Percentiles rank a stretch among this genome's conserved stretches.
These are phyloP conservation scores for Claviceps pazoutovae DNA, from an alignment of 2,329 filamentous ascomycete species.

Conservation along the genomic window DNA sequence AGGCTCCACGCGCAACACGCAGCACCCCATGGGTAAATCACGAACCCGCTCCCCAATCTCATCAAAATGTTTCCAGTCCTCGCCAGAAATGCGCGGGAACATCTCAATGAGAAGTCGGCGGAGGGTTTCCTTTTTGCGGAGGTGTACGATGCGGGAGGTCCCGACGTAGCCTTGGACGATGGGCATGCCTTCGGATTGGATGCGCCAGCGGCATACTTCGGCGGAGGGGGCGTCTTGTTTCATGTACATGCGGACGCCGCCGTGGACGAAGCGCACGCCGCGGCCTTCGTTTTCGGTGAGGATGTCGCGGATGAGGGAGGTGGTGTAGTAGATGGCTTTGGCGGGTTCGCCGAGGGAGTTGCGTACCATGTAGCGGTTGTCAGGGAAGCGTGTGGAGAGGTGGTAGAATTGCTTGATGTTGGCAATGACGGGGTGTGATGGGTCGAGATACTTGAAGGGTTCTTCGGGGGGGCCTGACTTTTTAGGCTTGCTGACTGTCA, in stretches of 20 bases:
- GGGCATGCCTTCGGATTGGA: slow-evolving; percentile 86
- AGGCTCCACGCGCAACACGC: slow-evolving; percentile 72
- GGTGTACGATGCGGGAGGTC: slow-evolving; percentile 56
- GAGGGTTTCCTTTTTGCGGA: slow-evolving; percentile 68
- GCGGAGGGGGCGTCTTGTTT: slow-evolving; percentile 85
- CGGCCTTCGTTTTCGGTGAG: slow-evolving; percentile 76
- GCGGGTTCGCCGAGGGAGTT: slow-evolving; percentile 78
- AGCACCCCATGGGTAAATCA: slow-evolving; percentile 80
- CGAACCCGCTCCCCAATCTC: slow-evolving; percentile 78
- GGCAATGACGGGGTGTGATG: slow-evolving; percentile 61
- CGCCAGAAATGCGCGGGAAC: slow-evolving; percentile 77
- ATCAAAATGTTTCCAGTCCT: slow-evolving; percentile 60
- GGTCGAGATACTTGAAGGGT: slow-evolving; percentile 79
- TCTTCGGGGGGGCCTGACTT: slow-evolving; percentile 58
- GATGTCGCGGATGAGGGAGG: slow-evolving; percentile 69
- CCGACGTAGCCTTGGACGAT: slow-evolving; percentile 87
- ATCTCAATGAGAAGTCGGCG: slow-evolving; percentile 79
- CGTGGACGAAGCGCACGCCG: slow-evolving; percentile 91
- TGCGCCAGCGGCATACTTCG: slow-evolving; percentile 83
- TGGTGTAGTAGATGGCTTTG: slow-evolving; percentile 96
- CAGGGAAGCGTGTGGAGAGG: slow-evolving; percentile 70
- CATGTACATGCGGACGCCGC: slow-evolving; percentile 97
- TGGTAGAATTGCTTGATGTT: slow-evolving; percentile 75
- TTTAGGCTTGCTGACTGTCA: slow-evolving; percentile 18
- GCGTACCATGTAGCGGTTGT: slow-evolving; percentile 88